These are phyloP conservation scores for Celoporthe dispersa DNA, from an alignment of 2,329 filamentous ascomycete species.

Conservation along the genomic window DNA sequence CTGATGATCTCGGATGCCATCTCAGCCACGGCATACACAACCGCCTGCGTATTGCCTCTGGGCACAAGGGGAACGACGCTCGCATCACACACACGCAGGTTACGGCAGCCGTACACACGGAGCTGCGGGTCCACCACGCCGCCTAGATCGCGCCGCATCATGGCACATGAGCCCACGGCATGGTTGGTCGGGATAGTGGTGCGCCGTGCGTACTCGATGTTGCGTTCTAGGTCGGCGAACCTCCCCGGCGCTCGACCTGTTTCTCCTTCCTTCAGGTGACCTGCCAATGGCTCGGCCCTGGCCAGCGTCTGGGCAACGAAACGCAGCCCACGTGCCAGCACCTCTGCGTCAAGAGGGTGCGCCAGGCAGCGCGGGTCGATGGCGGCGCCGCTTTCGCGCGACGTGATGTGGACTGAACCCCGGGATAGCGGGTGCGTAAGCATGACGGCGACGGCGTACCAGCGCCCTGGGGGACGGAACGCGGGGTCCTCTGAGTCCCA, in stretches of 20 bases:
- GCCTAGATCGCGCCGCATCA: conserved; percentile 45
- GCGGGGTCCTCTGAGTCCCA: background rate
- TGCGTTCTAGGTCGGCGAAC: background rate
- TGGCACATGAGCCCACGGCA: conserved; percentile 44
- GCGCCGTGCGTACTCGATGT: background rate
- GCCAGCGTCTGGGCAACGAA: conserved; percentile 9
- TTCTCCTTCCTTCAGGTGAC: background rate
- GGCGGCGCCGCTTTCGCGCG: background rate
- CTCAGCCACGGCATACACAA: conserved; percentile 35
- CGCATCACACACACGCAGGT: conserved; percentile 49
- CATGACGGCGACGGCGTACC: background rate
- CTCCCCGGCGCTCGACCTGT: no score
- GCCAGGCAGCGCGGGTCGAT: conserved; percentile 8
- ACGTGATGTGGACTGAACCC: conserved; percentile 7
- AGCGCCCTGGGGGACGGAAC: conserved; percentile 1
- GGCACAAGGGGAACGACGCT: conserved; percentile 46
- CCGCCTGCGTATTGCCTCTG: conserved; percentile 31
- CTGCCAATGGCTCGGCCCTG: conserved; percentile 10
- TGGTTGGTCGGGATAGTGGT: conserved; percentile 34
- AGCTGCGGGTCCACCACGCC: conserved; percentile 47
- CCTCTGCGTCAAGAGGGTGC: conserved; percentile 16
- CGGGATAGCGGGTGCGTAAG: conserved; percentile 9
- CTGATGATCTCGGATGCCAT: conserved; percentile 41
- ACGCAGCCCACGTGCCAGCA: conserved; percentile 13
- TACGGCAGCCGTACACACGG: conserved; percentile 46